Evolutionary conservation across 768 basidiomycete genomes (phyloP).

Genomic region (Coprinopsis sp.): DNA sequence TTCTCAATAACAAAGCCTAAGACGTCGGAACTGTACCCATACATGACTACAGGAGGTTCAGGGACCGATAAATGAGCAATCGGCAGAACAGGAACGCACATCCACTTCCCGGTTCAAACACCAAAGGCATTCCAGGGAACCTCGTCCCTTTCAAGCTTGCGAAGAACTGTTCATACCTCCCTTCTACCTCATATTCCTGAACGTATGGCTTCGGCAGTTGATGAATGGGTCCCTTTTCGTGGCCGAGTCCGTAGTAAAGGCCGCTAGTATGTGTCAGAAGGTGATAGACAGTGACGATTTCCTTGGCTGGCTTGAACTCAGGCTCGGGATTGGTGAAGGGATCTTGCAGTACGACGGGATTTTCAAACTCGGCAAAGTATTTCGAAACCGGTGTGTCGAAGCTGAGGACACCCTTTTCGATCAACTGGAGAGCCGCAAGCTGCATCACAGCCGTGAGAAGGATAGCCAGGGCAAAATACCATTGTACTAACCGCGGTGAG

Average conservation of each 20-base stretch:
- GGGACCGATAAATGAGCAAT: not conserved
- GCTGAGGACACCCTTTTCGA: slow-evolving; percentile 25
- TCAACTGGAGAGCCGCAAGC: slow-evolving; percentile 27
- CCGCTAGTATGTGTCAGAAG: slow-evolving; percentile 31
- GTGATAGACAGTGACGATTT: slow-evolving; percentile 20
- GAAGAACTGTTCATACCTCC: not conserved
- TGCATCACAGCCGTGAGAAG: slow-evolving; percentile 3
- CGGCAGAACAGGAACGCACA: not conserved
- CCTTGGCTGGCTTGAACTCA: slow-evolving; percentile 20
- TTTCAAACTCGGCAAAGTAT: slow-evolving; percentile 24
- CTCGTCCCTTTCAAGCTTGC: not conserved
- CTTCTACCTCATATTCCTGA: not conserved
- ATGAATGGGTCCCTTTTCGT: not conserved
- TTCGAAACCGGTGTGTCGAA: slow-evolving; percentile 20
- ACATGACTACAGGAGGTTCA: slow-evolving; percentile 18
- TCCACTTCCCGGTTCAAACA: not conserved
- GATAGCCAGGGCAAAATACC: too few relatives aligned
- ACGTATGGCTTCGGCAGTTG: not conserved
- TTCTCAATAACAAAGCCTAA: slow-evolving; percentile 99
- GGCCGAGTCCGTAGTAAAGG: slow-evolving; percentile 19
- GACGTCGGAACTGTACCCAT: slow-evolving; percentile 40
- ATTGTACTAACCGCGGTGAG: slow-evolving; percentile 25
- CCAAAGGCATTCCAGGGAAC: not conserved
- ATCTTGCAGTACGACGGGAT: slow-evolving; percentile 19
- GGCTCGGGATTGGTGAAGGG: slow-evolving; percentile 14